Base-by-base conservation (phyloP, 345 rosid genomes). In the Brassica rapa region DNA sequence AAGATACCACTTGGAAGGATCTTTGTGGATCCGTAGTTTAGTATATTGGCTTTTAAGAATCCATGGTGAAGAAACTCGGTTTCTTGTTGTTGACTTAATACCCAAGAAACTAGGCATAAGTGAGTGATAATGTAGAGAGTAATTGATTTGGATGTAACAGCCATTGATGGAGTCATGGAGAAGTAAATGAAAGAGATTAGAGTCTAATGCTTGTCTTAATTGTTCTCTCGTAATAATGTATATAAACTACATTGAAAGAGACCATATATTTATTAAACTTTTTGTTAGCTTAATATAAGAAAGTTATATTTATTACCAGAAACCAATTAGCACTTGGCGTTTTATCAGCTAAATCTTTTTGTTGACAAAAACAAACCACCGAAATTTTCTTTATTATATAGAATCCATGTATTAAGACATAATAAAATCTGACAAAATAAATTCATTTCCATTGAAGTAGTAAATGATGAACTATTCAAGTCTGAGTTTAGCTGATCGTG, bases 1-100 rank as follows among this genome's bases (percentile, higher is more conserved):
- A 86, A 75, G 3, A 87, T 79, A 16, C 92, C 91, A 73, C 67
- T 83, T 12, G 84, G 67, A 14, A 75, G 86, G 81, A 87, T 76
- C 0, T 62, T 61, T 11, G 92, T 83, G 6, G 60, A 68, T 10
- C 86, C 89, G 30, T 68, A 80, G 32, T 83, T 83, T 49, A 27
- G 72, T 19, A 90, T 69, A 65, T 83, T 83, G 14, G 84, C 77
- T 70, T 68, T 81, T 6, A 7, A 30, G 80, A 88, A 90, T 29
- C 87, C 88, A 3, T 86, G 66, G 83, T 71, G 82, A 39, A 80
- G 76, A 81, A 88, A 86, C 5, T 82, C 74, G 32, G 59, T 68
- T 35, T 56, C 55, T 41, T 70, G 76, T 57, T 69, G 80, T 82
- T 71, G 77, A 72, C 86, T 84, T 37, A 35, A 39, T 1, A 67